Evolutionary conservation across 2,329 filamentous ascomycete species (phyloP).

Genomic region (Alternaria sp.): DNA sequence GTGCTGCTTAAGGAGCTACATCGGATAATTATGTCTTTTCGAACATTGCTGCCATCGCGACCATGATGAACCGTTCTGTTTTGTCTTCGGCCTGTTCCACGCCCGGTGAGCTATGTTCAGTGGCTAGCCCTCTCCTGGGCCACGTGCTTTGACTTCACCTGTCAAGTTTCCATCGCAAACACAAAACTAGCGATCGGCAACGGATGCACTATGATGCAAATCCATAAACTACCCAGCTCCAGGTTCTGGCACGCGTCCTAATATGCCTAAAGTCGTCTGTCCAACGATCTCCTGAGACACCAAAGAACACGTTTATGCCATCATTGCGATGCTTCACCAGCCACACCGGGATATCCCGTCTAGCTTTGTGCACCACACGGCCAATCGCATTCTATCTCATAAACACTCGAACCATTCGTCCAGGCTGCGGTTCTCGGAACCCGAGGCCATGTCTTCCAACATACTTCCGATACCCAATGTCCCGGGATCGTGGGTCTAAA

Average conservation of each 20-base stretch:
- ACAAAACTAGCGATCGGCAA: background rate
- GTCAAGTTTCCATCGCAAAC: background rate
- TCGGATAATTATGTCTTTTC: background rate
- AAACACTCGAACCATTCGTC: constrained; percentile 11
- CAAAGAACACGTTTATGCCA: constrained; percentile 8
- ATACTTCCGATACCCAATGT: background rate
- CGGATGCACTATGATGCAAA: background rate
- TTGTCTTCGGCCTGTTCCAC: background rate
- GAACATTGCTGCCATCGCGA: background rate
- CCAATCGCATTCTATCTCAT: background rate
- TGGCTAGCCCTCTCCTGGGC: background rate
- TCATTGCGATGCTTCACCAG: background rate
- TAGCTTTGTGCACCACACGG: background rate
- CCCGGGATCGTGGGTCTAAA: constrained; percentile 7
- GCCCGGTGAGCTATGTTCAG: background rate
- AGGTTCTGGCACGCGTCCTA: background rate
- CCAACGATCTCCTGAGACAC: constrained; percentile 3
- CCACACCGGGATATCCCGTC: constrained; percentile 3
- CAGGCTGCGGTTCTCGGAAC: background rate
- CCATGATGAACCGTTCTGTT: background rate
- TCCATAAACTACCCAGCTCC: background rate
- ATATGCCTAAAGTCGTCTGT: background rate
- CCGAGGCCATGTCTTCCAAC: constrained; percentile 3
- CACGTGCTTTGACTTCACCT: background rate
- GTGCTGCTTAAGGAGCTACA: background rate